Evolutionary conservation across 2,329 filamentous ascomycete species (phyloP).

Genomic region (Penicillium sp.): DNA sequence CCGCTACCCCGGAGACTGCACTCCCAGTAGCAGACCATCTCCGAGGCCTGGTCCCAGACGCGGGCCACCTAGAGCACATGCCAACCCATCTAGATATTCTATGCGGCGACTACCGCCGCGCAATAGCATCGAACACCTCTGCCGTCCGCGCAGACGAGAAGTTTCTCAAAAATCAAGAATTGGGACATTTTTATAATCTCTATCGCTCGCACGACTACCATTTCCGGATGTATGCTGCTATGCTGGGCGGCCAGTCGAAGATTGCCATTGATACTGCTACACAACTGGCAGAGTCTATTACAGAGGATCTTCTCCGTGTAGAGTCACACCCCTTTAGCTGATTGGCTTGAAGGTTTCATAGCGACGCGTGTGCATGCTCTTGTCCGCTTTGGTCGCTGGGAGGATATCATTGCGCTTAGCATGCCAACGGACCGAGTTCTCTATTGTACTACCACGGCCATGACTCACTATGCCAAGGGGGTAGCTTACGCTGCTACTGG

Average conservation of each 20-base stretch:
- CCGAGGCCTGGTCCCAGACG: constrained; percentile 64
- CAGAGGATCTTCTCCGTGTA: constrained; percentile 57
- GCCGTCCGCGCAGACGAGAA: constrained; percentile 68
- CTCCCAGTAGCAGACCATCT: constrained; percentile 60
- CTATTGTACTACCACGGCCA: constrained; percentile 68
- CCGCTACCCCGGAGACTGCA: constrained; percentile 60
- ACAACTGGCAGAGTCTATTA: constrained; percentile 60
- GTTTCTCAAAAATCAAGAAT: constrained; percentile 58
- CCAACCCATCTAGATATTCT: constrained; percentile 73
- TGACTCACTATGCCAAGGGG: constrained; percentile 66
- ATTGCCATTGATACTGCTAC: constrained; percentile 61
- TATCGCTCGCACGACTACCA: constrained; percentile 75
- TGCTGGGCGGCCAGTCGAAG: constrained; percentile 67
- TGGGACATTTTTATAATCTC: constrained; percentile 70
- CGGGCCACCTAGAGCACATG: constrained; percentile 74
- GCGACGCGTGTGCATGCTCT: constrained; percentile 66
- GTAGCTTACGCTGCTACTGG: constrained; percentile 63
- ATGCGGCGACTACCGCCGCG: constrained; percentile 66
- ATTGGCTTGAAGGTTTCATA: constrained; percentile 73
- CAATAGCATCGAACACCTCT: constrained; percentile 64
- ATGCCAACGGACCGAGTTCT: constrained; percentile 59
- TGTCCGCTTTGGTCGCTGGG: constrained; percentile 71
- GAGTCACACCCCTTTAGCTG: constrained; percentile 67
- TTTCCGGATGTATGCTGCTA: constrained; percentile 72
- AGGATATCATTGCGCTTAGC: constrained; percentile 60